Evolutionary conservation across 495 filamentous ascomycete species (phyloP).

Genomic region (Apodospora peruviana): DNA sequence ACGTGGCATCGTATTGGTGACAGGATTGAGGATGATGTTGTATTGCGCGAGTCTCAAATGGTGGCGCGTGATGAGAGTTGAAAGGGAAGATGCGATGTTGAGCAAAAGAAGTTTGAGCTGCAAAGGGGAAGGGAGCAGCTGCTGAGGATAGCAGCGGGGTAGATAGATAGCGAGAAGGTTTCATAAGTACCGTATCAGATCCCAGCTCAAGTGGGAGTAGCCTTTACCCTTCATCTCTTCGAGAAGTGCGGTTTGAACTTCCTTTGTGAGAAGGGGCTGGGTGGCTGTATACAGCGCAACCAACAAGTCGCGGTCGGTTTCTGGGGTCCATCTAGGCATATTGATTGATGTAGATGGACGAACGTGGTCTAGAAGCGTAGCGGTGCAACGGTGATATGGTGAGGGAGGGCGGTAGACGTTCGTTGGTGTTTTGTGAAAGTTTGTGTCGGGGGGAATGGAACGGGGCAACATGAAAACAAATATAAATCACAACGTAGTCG

Average conservation of each 20-base stretch:
- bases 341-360: not conserved
- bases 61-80: not conserved
- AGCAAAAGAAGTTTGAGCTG: too few relatives aligned
- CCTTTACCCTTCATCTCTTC: constrained; percentile 1
- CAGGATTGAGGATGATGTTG: not conserved
- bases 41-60: not conserved
- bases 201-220: constrained; percentile 10
- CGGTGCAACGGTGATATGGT: not conserved
- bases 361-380: not conserved
- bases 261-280: not conserved
- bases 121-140: not conserved
- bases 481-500: too few relatives aligned
- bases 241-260: not conserved
- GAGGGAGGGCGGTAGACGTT: not conserved
- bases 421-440: not conserved
- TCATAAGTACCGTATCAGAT: constrained; percentile 17
- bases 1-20: constrained; percentile 9
- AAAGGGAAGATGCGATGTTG: not conserved
- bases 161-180: not conserved
- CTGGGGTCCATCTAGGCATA: constrained; percentile 15
- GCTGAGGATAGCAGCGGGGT: too few relatives aligned
- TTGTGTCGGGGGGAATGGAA: not conserved
- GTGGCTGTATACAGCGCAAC: constrained; percentile 3
- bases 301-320: constrained; percentile 4
- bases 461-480: not conserved